These are phyloP conservation scores for Phytophthora lateralis DNA, from an alignment of 352 stramenopile genomes.

Conservation along the genomic window DNA sequence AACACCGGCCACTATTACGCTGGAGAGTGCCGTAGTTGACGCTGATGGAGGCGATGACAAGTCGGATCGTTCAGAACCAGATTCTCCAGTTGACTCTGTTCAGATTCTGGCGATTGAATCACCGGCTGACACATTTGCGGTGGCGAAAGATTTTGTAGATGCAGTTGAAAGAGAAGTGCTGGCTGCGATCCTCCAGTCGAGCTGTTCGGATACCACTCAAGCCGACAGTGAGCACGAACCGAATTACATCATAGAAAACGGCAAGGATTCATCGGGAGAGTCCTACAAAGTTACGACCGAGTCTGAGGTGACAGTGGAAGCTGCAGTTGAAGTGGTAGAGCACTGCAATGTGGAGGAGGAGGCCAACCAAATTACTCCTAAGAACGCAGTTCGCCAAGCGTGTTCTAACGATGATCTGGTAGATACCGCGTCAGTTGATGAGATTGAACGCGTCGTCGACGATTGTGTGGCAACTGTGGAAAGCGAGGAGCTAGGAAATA, in stretches of 20 bases:
- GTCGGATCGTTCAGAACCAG: not conserved
- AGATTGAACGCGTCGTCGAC: conserved; percentile 1
- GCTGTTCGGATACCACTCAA: not conserved
- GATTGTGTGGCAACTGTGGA: conserved; percentile 9
- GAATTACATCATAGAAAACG: conserved; percentile 8
- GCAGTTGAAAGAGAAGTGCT: conserved; percentile 15
- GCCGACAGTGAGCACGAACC: conserved; percentile 4
- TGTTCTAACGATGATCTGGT: not conserved
- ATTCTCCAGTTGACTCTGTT: not conserved
- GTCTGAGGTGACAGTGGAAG: not conserved
- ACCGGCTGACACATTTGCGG: conserved; percentile 2
- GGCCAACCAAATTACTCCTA: no score
- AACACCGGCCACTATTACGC: not conserved
- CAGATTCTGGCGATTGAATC: not conserved
- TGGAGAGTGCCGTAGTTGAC: not conserved
- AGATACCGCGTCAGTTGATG: not conserved
- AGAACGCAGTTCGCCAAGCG: no score
- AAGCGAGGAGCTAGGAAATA: conserved; percentile 1
- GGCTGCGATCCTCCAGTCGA: conserved; percentile 8
- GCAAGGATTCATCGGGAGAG: conserved; percentile 12
- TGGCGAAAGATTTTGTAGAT: conserved; percentile 20
- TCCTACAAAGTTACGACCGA: not conserved
- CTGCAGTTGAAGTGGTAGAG: not conserved
- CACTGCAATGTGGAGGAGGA: not conserved
- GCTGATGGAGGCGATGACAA: no score